Base-by-base conservation (phyloP, 441 rosid species). In the Euphorbia schlechtendalii region DNA sequence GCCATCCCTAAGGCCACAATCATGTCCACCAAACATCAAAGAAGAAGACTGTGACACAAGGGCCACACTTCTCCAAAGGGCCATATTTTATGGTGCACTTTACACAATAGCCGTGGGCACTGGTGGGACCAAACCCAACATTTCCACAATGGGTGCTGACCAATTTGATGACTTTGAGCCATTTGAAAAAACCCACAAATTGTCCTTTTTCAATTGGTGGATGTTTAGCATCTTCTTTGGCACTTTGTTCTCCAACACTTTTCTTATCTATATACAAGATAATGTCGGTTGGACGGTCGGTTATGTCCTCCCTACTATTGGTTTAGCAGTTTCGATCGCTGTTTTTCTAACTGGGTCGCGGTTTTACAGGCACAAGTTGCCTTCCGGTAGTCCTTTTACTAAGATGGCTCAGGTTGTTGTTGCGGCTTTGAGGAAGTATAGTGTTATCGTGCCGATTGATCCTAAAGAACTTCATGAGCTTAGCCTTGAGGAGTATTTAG, bases 141-240 rank as follows among this genome's bases (percentile, higher is more conserved):
- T 93, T n/a, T 90, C 96, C 3, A 91, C 96, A 0, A 89, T 89
- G 1, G 96, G 97, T 0, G 97, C 96, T 0, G 99, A 94, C 72
- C 97, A 91, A 24, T 91, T 94, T 13, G 99, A 94, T 40, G 92
- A 82, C 8, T 84, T 83, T 3, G 84, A 91, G 3, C 81, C 85
- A 0, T 87, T 80, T 40, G 96, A 94, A 74, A 88, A 82, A 74
- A 59, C 25, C 53, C 81, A 78, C 0, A 94, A 91, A 71, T 76
- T 83, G 1, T 88, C 96, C 4, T 90, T 93, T 80, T 90, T 93
- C 81, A 93, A 89, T 38, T 90, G 97, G 96, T 94, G 96, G 96
- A 82, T 90, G 93, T 90, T 94, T 62, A 78, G 89, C 75, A 86
- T 89, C 59, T 90, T 86, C 71, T 77, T 86, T 60, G 99, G 99